These are phyloP conservation scores for Grosmannia serpens DNA, from an alignment of 2,329 filamentous ascomycete genomes.

Conservation along the genomic window DNA sequence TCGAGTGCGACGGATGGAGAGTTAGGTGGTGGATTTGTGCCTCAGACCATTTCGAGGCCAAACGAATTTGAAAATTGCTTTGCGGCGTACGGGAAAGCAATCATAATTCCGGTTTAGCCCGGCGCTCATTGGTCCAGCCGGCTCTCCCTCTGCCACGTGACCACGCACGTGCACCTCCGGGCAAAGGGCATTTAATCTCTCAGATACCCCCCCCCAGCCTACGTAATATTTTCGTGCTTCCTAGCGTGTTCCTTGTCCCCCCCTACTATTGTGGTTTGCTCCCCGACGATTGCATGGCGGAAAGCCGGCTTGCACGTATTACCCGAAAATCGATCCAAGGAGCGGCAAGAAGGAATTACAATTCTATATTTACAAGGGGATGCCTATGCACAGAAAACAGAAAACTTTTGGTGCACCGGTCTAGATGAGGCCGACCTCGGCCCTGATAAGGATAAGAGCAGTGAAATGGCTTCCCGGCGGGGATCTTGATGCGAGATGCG, in stretches of 20 bases:
- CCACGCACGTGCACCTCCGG: conserved; percentile 6
- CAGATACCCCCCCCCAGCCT: neutral
- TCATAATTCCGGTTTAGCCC: conserved; percentile 15
- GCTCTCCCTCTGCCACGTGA: conserved; percentile 5
- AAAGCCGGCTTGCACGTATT: neutral
- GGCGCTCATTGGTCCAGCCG: conserved; percentile 15
- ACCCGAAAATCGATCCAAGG: no score
- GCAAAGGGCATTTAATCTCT: conserved; percentile 4
- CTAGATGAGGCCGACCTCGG: neutral
- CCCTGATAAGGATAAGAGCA: neutral
- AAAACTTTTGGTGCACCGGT: neutral
- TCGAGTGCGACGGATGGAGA: conserved; percentile 16
- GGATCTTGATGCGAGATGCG: neutral
- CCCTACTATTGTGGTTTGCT: neutral
- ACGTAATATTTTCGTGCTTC: conserved; percentile 1
- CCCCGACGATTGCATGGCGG: neutral
- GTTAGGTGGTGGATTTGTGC: conserved; percentile 7
- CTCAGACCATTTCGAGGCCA: conserved; percentile 11
- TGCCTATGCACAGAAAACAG: neutral
- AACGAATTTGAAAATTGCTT: conserved; percentile 3
- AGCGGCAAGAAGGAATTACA: neutral
- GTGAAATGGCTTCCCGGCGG: no score
- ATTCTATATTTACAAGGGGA: neutral
- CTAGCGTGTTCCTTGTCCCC: neutral
- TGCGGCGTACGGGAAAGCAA: conserved; percentile 3